Evolutionary conservation across 345 rosid species (phyloP).

Genomic region (Nephelium lappaceum): DNA sequence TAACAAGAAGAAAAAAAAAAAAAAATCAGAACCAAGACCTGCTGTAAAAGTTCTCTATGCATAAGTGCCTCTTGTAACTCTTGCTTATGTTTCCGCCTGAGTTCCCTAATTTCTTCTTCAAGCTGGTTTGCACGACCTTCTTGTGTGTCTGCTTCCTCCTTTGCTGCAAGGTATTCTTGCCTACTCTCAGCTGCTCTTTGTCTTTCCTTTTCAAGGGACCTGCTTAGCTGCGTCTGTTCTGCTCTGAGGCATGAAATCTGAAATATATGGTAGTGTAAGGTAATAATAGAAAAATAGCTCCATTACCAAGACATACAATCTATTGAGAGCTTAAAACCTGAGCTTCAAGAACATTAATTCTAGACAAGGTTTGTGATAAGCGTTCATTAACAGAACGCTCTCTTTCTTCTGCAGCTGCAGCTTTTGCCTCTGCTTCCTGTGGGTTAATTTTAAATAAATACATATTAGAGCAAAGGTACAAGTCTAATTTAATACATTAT

Average conservation of each 20-base stretch:
- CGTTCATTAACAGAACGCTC: conserved; percentile 91
- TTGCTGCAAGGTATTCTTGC: conserved; percentile 94
- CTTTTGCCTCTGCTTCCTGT: conserved; percentile 94
- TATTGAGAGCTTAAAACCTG: conserved; percentile 57
- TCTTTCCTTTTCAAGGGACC: conserved; percentile 97
- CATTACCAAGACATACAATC: conserved; percentile 16
- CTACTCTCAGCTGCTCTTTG: conserved; percentile 97
- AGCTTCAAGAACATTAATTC: conserved; percentile 97
- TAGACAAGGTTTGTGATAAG: conserved; percentile 89
- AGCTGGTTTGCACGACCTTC: conserved; percentile 91
- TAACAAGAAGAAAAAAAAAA: not conserved
- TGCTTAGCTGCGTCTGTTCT: conserved; percentile 88
- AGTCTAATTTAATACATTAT: conserved; percentile 7
- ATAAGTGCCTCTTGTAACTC: conserved; percentile 81
- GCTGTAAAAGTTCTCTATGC: conserved; percentile 80
- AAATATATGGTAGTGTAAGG: conserved; percentile 39
- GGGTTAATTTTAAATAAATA: conserved; percentile 16
- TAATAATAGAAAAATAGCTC: conserved; percentile 18
- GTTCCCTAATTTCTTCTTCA: conserved; percentile 79
- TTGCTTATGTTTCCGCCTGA: conserved; percentile 83
- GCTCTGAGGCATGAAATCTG: conserved; percentile 98
- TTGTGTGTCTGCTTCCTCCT: conserved; percentile 96
- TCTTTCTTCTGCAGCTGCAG: conserved; percentile 93
- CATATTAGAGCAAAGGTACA: conserved; percentile 5
- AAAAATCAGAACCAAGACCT: conserved; percentile 50